Evolutionary conservation across 306 rosid genomes (phyloP).

Genomic region (Acmispon strigosus): DNA sequence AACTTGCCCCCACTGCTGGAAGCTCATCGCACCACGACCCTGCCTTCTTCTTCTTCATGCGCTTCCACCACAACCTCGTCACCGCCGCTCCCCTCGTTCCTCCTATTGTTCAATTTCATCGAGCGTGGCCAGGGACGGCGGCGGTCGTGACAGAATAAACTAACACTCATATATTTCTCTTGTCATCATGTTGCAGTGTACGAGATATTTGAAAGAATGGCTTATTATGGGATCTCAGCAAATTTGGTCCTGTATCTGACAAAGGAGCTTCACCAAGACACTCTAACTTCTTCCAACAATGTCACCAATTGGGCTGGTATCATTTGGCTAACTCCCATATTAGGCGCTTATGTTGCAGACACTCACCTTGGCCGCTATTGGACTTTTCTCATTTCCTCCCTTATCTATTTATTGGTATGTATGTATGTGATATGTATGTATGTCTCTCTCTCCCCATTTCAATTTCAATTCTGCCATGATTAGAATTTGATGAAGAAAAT

Average conservation of each 20-base stretch:
- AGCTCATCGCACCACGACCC: too few species aligned
- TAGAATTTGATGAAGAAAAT: too few species aligned
- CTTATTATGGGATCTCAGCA: slow-evolving; percentile 56
- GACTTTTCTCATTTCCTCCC: slow-evolving; percentile 44
- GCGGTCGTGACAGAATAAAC: not conserved
- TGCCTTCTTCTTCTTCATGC: too few species aligned
- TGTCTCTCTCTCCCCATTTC: not conserved
- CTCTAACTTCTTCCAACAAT: slow-evolving; percentile 47
- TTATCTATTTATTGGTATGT: slow-evolving; percentile 48
- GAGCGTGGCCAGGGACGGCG: too few species aligned
- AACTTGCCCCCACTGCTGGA: too few species aligned
- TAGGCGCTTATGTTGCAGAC: slow-evolving; percentile 75
- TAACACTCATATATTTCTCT: not conserved
- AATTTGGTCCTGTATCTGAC: slow-evolving; percentile 51
- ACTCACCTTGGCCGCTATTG: slow-evolving; percentile 74
- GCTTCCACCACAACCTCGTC: too few species aligned
- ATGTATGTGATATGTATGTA: too few species aligned
- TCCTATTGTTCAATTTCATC: too few species aligned
- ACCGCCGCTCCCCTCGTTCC: too few species aligned
- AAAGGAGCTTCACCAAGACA: slow-evolving; percentile 53
- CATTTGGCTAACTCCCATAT: slow-evolving; percentile 47
- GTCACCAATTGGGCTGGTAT: slow-evolving; percentile 73
- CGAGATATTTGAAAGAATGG: slow-evolving; percentile 71
- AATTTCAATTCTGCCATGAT: too few species aligned
- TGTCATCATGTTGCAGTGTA: slow-evolving; percentile 40